These are phyloP conservation scores for Neurospora sp. DNA, from an alignment of 495 filamentous ascomycete species.

Conservation along the genomic window DNA sequence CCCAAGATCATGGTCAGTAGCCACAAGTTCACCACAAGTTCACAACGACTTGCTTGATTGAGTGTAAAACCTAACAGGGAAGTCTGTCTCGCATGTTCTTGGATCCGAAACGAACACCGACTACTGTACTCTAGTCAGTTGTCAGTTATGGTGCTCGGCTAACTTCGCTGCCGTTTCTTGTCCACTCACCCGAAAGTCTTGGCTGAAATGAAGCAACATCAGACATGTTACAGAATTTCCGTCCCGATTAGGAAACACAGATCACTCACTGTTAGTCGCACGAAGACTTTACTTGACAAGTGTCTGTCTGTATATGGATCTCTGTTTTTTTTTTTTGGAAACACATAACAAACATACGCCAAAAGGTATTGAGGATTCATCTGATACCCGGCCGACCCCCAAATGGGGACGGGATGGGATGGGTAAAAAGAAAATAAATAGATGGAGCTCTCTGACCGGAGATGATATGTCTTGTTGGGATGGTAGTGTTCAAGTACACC, in stretches of 20 bases:
- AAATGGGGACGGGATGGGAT: neutral
- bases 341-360: neutral
- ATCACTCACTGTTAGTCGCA: neutral
- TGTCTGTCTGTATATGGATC: too few relatives aligned
- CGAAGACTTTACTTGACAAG: too few relatives aligned
- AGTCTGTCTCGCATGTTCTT: neutral
- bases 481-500: neutral
- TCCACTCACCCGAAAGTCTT: neutral
- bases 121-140: neutral
- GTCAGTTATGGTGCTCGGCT: neutral
- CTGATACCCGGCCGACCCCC: neutral
- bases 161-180: neutral
- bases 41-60: neutral
- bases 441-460: neutral
- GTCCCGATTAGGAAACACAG: neutral
- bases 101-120: neutral
- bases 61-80: neutral
- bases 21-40: neutral
- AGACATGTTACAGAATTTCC: neutral
- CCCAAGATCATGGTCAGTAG: neutral
- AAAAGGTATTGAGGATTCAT: neutral
- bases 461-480: neutral
- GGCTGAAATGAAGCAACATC: neutral
- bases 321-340: neutral
- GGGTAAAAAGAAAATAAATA: conserved; percentile 8